Evolutionary conservation across 257 asterid species (phyloP).

Genomic region (Solanum sparsipilum): DNA sequence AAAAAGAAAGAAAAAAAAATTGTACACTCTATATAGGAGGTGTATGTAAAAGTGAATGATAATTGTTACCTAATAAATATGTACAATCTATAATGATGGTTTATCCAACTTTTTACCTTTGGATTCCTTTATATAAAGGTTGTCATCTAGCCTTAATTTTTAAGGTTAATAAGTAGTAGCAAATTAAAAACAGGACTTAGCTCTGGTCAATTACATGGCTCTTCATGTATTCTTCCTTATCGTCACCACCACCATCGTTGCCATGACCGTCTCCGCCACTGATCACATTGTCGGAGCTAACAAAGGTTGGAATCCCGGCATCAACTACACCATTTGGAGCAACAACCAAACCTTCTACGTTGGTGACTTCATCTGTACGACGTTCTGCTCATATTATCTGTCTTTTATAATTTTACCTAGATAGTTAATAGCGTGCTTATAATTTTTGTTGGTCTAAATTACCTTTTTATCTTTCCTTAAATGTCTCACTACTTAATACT

Average conservation of each 20-base stretch:
- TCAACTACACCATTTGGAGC: slow-evolving; percentile 91
- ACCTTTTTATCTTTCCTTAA: background rate
- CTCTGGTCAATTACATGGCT: background rate
- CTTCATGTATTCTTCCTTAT: slow-evolving; percentile 26
- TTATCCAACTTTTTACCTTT: background rate
- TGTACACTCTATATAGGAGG: background rate
- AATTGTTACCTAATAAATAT: background rate
- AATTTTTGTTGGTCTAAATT: background rate
- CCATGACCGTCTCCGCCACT: slow-evolving; percentile 44
- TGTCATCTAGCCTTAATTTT: background rate
- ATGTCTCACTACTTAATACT: background rate
- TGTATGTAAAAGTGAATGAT: background rate
- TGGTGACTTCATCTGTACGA: slow-evolving; percentile 69
- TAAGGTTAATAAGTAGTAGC: background rate
- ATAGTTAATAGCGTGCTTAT: background rate
- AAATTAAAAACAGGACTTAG: background rate
- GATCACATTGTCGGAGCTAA: slow-evolving; percentile 95
- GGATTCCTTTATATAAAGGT: background rate
- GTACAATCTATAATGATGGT: background rate
- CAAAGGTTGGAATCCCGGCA: slow-evolving; percentile 85
- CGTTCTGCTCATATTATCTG: background rate
- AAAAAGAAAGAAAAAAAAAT: background rate
- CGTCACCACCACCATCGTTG: slow-evolving; percentile 9
- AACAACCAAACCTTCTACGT: slow-evolving; percentile 81
- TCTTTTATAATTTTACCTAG: background rate